Conservation (phyloP, 257 asterid genomes). For the Handroanthus guayacan region DNA sequence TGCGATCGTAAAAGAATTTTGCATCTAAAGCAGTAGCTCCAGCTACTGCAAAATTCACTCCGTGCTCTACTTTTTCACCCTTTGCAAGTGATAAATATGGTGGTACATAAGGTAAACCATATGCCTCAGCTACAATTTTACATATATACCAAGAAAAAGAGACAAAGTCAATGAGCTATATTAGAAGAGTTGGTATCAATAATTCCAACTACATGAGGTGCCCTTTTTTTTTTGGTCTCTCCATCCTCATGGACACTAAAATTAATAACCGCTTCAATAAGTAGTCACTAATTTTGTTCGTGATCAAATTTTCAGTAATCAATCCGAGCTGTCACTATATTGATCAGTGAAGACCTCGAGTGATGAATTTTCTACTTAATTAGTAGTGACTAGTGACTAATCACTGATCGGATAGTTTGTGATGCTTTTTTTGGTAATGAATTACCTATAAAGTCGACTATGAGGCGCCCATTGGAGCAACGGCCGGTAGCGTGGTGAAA, state of each 20-base stretch:
- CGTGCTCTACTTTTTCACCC: conserved; percentile 52
- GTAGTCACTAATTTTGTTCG: too few relatives aligned
- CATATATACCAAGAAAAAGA: neutral
- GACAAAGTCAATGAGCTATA: neutral
- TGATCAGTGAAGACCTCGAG: too few relatives aligned
- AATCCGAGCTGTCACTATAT: too few relatives aligned
- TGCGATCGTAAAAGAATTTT: conserved; percentile 62
- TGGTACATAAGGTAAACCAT: conserved; percentile 67
- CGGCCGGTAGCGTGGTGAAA: conserved; percentile 71
- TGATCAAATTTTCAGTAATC: too few relatives aligned
- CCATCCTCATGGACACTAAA: too few relatives aligned
- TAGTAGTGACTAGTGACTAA: too few relatives aligned
- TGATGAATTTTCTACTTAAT: too few relatives aligned
- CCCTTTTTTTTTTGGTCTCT: too few relatives aligned
- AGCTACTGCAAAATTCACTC: conserved; percentile 86
- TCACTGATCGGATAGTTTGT: too few relatives aligned
- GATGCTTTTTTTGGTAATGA: too few relatives aligned
- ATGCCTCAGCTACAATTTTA: conserved; percentile 69
- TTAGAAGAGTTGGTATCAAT: neutral
- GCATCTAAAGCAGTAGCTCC: conserved; percentile 87
- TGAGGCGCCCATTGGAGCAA: conserved; percentile 66
- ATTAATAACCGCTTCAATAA: too few relatives aligned
- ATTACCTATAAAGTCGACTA: conserved; percentile 64
- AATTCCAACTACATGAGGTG: neutral
- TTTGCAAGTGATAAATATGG: conserved; percentile 60